A percentile compares a stretch with the other conserved stretches of the same genome.
phyloP scores from a whole-genome alignment of 148 eudicot species.

The Diospyros lotus region DNA sequence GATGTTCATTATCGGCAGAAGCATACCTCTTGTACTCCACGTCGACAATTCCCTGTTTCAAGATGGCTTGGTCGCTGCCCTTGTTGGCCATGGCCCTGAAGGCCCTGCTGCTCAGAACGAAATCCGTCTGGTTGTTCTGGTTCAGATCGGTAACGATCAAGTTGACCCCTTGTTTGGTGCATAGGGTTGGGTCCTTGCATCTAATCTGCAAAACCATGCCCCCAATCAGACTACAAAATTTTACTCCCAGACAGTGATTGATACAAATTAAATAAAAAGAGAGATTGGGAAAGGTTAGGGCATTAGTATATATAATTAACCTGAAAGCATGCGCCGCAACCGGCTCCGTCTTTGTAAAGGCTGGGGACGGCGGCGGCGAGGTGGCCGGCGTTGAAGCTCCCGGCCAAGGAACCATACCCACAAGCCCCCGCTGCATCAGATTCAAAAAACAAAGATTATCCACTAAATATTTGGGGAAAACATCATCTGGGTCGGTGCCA shows the following conservation, averaged over 20 bases:
- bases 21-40: constrained; percentile 58
- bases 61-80: constrained; percentile 40
- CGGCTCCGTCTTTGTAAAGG: constrained; percentile 60
- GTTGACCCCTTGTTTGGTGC: constrained; percentile 49
- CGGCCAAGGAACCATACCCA: constrained; percentile 77
- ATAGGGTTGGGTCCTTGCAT: constrained; percentile 49
- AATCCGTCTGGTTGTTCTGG: constrained; percentile 40
- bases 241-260: too few relatives aligned
- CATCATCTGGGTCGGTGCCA: constrained; percentile 14
- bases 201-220: constrained; percentile 42
- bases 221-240: neutral
- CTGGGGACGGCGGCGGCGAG: constrained; percentile 69
- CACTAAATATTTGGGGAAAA: constrained; percentile 8
- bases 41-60: constrained; percentile 45
- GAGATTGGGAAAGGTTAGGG: neutral
- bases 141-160: constrained; percentile 56
- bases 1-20: too few relatives aligned
- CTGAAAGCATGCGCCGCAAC: constrained; percentile 92
- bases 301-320: constrained; percentile 17
- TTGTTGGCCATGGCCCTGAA: constrained; percentile 70
- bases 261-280: neutral
- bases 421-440: constrained; percentile 65
- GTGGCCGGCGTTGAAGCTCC: constrained; percentile 46
- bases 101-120: constrained; percentile 70
- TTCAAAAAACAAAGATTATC: constrained; percentile 17